These are phyloP conservation scores for Aspergillus fructus DNA, from an alignment of 2,329 filamentous ascomycete genomes.

Conservation along the genomic window DNA sequence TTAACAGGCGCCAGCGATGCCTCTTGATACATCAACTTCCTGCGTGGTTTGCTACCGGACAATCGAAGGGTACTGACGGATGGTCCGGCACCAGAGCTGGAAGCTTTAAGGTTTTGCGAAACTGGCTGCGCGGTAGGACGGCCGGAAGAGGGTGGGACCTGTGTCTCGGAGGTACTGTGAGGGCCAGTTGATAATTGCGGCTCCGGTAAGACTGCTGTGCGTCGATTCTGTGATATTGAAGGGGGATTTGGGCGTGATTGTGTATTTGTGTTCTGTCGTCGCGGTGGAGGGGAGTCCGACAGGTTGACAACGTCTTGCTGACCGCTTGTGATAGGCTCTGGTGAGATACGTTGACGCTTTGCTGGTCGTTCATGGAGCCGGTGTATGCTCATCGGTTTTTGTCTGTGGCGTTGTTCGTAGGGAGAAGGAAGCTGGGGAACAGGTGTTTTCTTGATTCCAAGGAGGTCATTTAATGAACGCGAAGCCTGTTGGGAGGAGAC, in stretches of 20 bases:
- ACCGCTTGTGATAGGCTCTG: constrained; percentile 8
- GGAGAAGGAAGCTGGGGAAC: constrained; percentile 67
- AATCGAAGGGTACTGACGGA: constrained; percentile 33
- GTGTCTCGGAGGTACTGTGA: not conserved
- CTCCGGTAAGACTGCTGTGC: not conserved
- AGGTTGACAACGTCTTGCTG: constrained; percentile 24
- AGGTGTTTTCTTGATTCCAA: constrained; percentile 64
- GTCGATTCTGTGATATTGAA: not conserved
- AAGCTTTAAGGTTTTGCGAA: constrained; percentile 4
- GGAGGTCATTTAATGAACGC: constrained; percentile 61
- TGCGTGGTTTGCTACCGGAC: constrained; percentile 36
- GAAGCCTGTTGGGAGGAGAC: constrained; percentile 43
- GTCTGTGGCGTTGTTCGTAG: constrained; percentile 51
- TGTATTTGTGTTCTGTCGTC: not conserved
- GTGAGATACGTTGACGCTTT: constrained; percentile 34
- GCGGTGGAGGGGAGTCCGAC: constrained; percentile 14
- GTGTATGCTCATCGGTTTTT: constrained; percentile 11
- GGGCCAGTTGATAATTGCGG: not conserved
- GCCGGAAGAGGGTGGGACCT: not conserved
- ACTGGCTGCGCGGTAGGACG: not conserved
- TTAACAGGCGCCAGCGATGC: constrained; percentile 26
- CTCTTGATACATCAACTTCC: constrained; percentile 45
- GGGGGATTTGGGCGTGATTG: not conserved
- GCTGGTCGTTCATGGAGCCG: constrained; percentile 24
- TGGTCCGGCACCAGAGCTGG: constrained; percentile 5